Evolutionary conservation across 1,284 basidiomycete genomes (phyloP).

Genomic region (Cronartium ribicola): DNA sequence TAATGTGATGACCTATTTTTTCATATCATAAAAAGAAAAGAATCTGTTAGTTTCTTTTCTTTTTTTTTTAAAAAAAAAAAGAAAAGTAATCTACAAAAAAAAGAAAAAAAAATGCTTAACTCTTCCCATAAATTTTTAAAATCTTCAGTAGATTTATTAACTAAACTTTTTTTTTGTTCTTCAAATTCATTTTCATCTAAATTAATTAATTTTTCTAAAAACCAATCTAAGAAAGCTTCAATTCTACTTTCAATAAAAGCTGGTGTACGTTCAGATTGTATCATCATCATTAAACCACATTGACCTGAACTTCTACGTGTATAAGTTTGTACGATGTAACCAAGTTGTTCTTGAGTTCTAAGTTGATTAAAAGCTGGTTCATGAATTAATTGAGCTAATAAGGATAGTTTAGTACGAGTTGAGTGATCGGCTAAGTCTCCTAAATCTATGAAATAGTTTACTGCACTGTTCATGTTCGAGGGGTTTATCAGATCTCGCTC

Average conservation of each 20-base stretch:
- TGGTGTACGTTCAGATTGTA: constrained; percentile 83
- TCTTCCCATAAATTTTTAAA: constrained; percentile 69
- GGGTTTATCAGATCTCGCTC: constrained; percentile 70
- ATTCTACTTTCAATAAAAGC: constrained; percentile 82
- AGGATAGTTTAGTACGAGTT: constrained; percentile 52
- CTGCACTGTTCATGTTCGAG: constrained; percentile 74
- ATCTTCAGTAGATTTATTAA: constrained; percentile 67
- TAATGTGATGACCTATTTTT: constrained; percentile 43
- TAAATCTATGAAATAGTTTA: constrained; percentile 52
- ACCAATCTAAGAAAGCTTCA: constrained; percentile 67
- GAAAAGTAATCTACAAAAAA: background rate
- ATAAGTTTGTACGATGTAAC: constrained; percentile 69
- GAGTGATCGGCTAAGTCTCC: constrained; percentile 56
- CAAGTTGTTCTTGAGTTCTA: constrained; percentile 94
- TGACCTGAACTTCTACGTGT: constrained; percentile 60
- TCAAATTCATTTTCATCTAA: constrained; percentile 64
- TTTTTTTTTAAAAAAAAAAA: background rate
- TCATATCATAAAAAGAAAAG: background rate
- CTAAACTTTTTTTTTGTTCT: constrained; percentile 62
- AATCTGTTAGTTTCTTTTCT: background rate
- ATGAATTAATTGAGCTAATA: constrained; percentile 66
- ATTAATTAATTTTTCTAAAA: constrained; percentile 47
- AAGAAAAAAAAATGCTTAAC: constrained; percentile 46
- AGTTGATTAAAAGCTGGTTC: constrained; percentile 92
- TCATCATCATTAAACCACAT: constrained; percentile 75